A percentile compares a stretch with the other conserved stretches of the same genome.
Conservation (phyloP, 257 asterid species). For the Nicotiana obtusifolia region DNA sequence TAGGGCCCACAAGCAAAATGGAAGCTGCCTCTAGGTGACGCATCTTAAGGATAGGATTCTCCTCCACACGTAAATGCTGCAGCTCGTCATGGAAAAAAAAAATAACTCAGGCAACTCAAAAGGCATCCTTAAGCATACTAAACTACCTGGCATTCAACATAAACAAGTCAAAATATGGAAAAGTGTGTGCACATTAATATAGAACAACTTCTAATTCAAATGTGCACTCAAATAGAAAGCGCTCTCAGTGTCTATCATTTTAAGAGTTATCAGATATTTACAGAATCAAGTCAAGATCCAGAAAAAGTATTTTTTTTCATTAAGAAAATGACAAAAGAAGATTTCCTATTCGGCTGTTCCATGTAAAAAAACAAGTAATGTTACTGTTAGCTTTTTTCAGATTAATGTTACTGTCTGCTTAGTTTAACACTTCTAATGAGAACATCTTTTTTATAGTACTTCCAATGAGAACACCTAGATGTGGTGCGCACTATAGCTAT, state of each 20-base stretch:
- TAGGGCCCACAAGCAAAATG: constrained; percentile 91
- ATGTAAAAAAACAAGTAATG: background rate
- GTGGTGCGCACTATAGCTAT: background rate
- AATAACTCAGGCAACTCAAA: constrained; percentile 2
- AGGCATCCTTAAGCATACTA: background rate
- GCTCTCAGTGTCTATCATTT: background rate
- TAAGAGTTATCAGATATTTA: background rate
- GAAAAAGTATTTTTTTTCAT: background rate
- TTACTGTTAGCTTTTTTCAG: background rate
- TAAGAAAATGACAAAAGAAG: background rate
- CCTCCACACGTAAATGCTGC: constrained; percentile 98
- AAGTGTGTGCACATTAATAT: background rate
- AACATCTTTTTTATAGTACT: too few relatives aligned
- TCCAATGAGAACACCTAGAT: background rate
- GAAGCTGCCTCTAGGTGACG: constrained; percentile 91
- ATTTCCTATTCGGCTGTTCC: background rate
- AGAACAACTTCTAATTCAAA: background rate
- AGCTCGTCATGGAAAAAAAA: constrained; percentile 22
- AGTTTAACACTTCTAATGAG: background rate
- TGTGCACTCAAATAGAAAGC: background rate
- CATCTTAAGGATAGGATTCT: constrained; percentile 95
- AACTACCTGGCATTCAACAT: background rate
- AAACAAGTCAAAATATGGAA: background rate
- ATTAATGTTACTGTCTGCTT: background rate
- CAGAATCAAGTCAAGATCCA: background rate